Percentiles rank a stretch among this genome's conserved stretches.
phyloP scores from a whole-genome alignment of 805 yeast genomes.

The Nakazawaea anatomiae region DNA sequence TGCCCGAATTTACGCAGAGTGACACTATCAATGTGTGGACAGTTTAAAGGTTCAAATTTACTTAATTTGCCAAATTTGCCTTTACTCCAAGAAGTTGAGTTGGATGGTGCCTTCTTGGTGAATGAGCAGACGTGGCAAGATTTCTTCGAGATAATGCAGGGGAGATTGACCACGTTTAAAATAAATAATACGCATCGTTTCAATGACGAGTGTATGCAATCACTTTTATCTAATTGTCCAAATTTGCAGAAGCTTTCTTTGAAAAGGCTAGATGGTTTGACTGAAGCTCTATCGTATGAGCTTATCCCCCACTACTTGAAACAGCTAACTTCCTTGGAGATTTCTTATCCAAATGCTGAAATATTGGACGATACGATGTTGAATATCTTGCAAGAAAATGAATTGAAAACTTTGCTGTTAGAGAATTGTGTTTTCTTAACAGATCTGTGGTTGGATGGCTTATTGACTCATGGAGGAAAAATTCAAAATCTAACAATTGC shows the following conservation, averaged over 20 bases:
- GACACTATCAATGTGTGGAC: conserved; percentile 89
- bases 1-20: conserved; percentile 69
- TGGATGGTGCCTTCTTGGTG: conserved; percentile 89
- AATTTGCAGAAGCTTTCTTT: conserved; percentile 53
- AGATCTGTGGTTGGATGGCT: conserved; percentile 40
- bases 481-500: conserved; percentile 4
- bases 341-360: conserved; percentile 66
- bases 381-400: conserved; percentile 54
- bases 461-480: conserved; percentile 14
- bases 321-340: conserved; percentile 49
- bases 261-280: conserved; percentile 68
- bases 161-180: conserved; percentile 51
- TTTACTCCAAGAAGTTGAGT: conserved; percentile 45
- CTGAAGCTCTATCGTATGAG: conserved; percentile 49
- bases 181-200: conserved; percentile 82
- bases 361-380: conserved; percentile 64
- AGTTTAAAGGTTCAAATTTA: conserved; percentile 72
- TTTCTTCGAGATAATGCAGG: conserved; percentile 57
- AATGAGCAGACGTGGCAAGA: conserved; percentile 71
- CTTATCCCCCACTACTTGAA: conserved; percentile 59
- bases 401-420: conserved; percentile 49
- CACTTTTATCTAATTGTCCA: conserved; percentile 52
- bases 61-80: conserved; percentile 56
- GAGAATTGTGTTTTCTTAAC: conserved; percentile 75
- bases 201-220: conserved; percentile 55